Evolutionary conservation across 768 basidiomycete species (phyloP), one percentile per base, ranked within the genome.

Genomic region (Boletus bicolor): DNA sequence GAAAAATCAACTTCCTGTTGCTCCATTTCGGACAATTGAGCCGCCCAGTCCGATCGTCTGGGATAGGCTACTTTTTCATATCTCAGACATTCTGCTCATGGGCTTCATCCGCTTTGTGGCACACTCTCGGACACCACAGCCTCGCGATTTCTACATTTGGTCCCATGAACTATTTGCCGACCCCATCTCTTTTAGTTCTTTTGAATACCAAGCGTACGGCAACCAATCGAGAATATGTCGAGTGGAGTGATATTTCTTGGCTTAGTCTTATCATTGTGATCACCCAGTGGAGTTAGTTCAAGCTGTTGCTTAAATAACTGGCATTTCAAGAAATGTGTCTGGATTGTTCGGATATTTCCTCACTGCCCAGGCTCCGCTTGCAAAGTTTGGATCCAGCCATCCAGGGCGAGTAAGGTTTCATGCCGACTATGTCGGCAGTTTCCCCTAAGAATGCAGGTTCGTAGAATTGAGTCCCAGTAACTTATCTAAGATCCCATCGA

Each of bases 71-170:
- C 28, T 62, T 68, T 24, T 53, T 54, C 49, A 54, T 47, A 46
- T 49, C 44, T 67, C 62, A 34, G 67, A 28, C 30, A 44, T 49
- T 50, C 55, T 60, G 58, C 57, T 53, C 28, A 51, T 43, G 68
- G 28, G 28, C 68, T 49, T 67, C 60, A 48, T 47, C 53, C 56
- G 57, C 67, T 64, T 68, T 58, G 67, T 68, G 67, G 67, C 67
- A 68, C 68, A 14, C 68, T 60, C 68, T 60, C 6, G 68, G 65
- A 67, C 37, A 58, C 26, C 66, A 69, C 68, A 69, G 67, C 67
- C 58, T 55, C 50, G n/a, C n/a, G 24, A 48, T 52, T 19, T 19
- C 62, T 44, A 15, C 21, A 51, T 62, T 49, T 38, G 42, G 51
- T 43, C 35, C 19, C 41, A n/a, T 24, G 53, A 32, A 26, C 14